Conservation (phyloP, 352 stramenopile genomes). For the Globisporangium rhizosaccharum region DNA sequence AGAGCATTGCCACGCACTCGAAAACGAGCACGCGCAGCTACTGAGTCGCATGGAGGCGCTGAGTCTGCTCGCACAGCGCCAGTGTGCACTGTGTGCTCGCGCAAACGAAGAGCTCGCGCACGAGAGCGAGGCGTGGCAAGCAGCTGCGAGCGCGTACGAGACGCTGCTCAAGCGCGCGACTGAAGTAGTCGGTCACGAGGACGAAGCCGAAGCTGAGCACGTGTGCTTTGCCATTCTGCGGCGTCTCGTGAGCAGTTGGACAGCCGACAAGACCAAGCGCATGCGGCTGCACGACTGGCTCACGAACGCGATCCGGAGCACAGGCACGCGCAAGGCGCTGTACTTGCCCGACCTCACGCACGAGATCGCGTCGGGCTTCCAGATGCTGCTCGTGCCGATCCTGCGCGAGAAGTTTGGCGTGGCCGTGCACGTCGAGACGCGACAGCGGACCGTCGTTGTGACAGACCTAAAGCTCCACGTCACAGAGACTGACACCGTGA, state of each 20-base stretch:
- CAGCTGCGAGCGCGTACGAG: conserved; percentile 34
- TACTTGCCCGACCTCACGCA: conserved; percentile 57
- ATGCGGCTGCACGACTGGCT: conserved; percentile 73
- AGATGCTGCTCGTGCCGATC: conserved; percentile 57
- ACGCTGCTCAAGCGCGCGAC: conserved; percentile 25
- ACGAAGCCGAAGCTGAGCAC: conserved; percentile 39
- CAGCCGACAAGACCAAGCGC: conserved; percentile 60
- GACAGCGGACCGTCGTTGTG: conserved; percentile 51
- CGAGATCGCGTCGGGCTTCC: conserved; percentile 56
- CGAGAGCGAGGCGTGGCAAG: conserved; percentile 42
- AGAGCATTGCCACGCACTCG: conserved; percentile 24
- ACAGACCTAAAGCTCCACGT: conserved; percentile 57
- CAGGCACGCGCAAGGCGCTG: conserved; percentile 42
- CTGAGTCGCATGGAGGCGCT: conserved; percentile 35
- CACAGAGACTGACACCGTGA: conserved; percentile 15
- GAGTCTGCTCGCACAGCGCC: conserved; percentile 20
- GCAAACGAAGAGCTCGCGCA: conserved; percentile 19
- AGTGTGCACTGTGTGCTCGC: conserved; percentile 23
- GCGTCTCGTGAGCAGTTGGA: conserved; percentile 58
- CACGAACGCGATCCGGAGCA: conserved; percentile 54
- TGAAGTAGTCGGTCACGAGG: conserved; percentile 21
- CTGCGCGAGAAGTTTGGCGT: conserved; percentile 51
- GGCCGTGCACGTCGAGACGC: conserved; percentile 49
- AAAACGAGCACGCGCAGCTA: conserved; percentile 37
- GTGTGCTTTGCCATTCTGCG: conserved; percentile 59